Base-by-base conservation (phyloP, 345 rosid species). In the Viola odorata region DNA sequence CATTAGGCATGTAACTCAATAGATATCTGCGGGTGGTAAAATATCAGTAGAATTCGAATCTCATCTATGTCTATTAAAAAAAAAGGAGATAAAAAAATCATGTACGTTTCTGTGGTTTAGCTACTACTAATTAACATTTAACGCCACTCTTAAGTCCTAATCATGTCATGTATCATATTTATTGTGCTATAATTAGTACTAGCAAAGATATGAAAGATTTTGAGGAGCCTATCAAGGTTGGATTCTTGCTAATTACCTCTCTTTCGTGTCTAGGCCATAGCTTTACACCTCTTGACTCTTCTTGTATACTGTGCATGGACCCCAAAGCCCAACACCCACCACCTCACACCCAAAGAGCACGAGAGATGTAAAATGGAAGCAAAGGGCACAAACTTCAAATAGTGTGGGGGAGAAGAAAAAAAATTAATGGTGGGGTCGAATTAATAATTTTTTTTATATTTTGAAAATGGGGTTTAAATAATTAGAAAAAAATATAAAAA, bases 331-430 rank as follows among this genome's bases (percentile, higher is more conserved):
- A 23, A 23, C 32, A 23, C 32, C 32, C 32, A 23, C 32, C 32
- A 23, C 32, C 32, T 47, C 68, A 62, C 58, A 58, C 37, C 58
- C 32, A 65, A 44, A 23, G 6, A 38, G 7, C 3, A 53, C 60
- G 53, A 63, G 65, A 80, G 69, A 45, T 77, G 84, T 84, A 65
- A 79, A 79, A 75, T 71, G 78, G 84, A 81, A 84, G 84, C 82
- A 81, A 84, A 81, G 80, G 63, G 66, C 71, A 74, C 73, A 57
- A 67, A 67, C 72, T 55, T 74, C 78, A 23, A 23, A 23, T 64
- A 76, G 72, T 64, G 78, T 52, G 72, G 32, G 72, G 32, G 32
- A 23, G 2, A 23, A 23, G 2, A 23, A 23, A 70, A 70, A 62
- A 64, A 63, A 67, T 73, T 75, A 51, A 64, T 57, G 49, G 79